phyloP scores from a whole-genome alignment of 2,329 filamentous ascomycete species.

The Hypoxylon sp. region DNA sequence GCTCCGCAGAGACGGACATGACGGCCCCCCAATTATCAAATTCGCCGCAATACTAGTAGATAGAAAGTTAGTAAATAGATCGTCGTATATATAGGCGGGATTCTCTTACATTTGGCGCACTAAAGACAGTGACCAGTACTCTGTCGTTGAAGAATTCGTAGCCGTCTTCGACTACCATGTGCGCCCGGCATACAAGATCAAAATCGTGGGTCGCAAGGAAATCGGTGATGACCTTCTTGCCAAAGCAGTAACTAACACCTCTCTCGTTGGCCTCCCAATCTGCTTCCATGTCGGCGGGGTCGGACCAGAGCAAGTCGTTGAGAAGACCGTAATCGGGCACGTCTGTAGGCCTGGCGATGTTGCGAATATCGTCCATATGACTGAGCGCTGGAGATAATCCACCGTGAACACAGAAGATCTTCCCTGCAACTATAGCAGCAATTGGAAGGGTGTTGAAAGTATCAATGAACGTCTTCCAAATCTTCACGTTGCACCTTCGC shows the following conservation, averaged over 20 bases:
- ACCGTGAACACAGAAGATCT: slow-evolving; percentile 98
- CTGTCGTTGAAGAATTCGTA: slow-evolving; percentile 99
- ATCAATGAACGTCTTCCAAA: slow-evolving; percentile 98
- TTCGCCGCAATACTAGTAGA: slow-evolving; percentile 88
- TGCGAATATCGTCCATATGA: slow-evolving; percentile 98
- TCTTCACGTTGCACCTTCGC: slow-evolving; percentile 93
- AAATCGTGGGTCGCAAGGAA: slow-evolving; percentile 96
- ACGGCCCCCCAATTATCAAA: slow-evolving; percentile 99
- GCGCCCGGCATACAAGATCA: slow-evolving; percentile 94
- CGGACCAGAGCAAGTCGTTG: slow-evolving; percentile 96
- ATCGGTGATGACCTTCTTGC: slow-evolving; percentile 97
- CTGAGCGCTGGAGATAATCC: slow-evolving; percentile 91
- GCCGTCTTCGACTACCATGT: slow-evolving; percentile 99
- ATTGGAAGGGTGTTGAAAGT: slow-evolving; percentile 97
- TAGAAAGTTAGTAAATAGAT: slow-evolving; percentile 47
- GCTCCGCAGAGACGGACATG: slow-evolving; percentile 94
- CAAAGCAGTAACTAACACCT: slow-evolving; percentile 98
- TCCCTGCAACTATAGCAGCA: slow-evolving; percentile 94
- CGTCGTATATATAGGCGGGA: background rate
- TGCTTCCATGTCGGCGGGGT: slow-evolving; percentile 96
- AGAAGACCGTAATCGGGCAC: slow-evolving; percentile 96
- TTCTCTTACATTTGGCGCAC: slow-evolving; percentile 90
- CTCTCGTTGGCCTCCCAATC: slow-evolving; percentile 99
- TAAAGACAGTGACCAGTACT: slow-evolving; percentile 96
- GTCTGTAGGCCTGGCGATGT: slow-evolving; percentile 95